Percentiles rank a stretch among this genome's conserved stretches.
These are phyloP conservation scores for Murraya koenigii DNA, from an alignment of 345 rosid species.

Conservation along the genomic window DNA sequence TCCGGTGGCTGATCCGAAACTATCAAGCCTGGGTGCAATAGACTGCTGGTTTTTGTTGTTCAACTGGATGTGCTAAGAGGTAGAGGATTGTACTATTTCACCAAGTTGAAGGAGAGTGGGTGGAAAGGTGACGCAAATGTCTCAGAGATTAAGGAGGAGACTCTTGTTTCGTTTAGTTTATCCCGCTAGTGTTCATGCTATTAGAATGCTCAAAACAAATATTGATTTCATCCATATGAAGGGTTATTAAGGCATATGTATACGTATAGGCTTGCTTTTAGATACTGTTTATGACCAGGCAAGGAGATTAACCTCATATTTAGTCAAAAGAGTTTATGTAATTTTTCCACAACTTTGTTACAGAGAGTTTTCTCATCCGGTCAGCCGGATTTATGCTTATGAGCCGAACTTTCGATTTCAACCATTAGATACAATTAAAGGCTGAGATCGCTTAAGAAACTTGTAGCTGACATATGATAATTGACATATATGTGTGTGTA, in stretches of 20 bases:
- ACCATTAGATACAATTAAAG: no score
- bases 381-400: no score
- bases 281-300: neutral
- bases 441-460: no score
- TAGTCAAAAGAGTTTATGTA: neutral
- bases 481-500: no score
- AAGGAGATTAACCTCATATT: neutral
- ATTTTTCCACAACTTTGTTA: neutral
- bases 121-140: slow-evolving; percentile 42
- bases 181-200: slow-evolving; percentile 24
- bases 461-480: no score
- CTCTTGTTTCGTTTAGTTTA: slow-evolving; percentile 39
- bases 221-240: slow-evolving; percentile 14
- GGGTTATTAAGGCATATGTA: neutral
- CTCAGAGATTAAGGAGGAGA: slow-evolving; percentile 32
- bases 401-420: no score
- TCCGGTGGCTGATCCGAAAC: slow-evolving; percentile 32
- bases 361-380: no score
- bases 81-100: slow-evolving; percentile 34
- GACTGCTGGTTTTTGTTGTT: slow-evolving; percentile 39
- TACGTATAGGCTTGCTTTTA: neutral
- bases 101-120: slow-evolving; percentile 29
- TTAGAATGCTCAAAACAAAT: slow-evolving; percentile 19
- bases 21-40: slow-evolving; percentile 35
- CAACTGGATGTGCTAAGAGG: slow-evolving; percentile 32